phyloP scores from a whole-genome alignment of 1,284 basidiomycete species.

The Cronartium quercuum region DNA sequence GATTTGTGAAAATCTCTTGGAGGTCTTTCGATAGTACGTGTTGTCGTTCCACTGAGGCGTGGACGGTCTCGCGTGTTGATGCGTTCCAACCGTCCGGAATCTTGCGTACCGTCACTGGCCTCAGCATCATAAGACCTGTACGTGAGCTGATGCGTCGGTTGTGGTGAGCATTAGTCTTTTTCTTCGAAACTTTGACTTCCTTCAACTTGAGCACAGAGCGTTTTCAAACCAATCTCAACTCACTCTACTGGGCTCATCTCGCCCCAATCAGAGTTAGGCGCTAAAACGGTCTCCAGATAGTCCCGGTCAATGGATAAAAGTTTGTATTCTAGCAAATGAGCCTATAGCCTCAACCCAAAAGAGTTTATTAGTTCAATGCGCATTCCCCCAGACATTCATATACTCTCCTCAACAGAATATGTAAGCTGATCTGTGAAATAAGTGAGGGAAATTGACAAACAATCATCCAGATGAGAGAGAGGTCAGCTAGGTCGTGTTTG shows the following conservation, averaged over 20 bases:
- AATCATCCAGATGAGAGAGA: constrained; percentile 48
- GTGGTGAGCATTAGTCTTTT: no score
- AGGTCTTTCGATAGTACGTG: constrained; percentile 2
- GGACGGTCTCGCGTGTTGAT: constrained; percentile 26
- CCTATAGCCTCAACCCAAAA: neutral
- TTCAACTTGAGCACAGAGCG: no score
- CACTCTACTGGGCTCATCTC: constrained; percentile 15
- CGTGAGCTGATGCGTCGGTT: constrained; percentile 23
- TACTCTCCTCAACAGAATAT: no score
- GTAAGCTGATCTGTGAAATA: neutral
- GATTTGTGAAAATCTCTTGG: constrained; percentile 7
- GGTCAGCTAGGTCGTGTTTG: constrained; percentile 45
- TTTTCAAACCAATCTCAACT: no score
- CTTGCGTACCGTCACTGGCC: constrained; percentile 18
- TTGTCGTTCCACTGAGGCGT: constrained; percentile 27
- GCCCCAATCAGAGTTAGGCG: constrained; percentile 20
- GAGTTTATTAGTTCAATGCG: neutral
- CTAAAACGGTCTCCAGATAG: constrained; percentile 13
- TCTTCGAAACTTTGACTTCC: no score
- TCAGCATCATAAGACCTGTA: constrained; percentile 5
- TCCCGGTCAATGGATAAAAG: constrained; percentile 24
- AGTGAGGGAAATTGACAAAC: constrained; percentile 30
- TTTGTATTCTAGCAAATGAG: constrained; percentile 26
- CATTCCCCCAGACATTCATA: no score
- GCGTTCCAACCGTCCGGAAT: constrained; percentile 5